These are phyloP conservation scores for Claviceps sp. DNA, from an alignment of 2,329 filamentous ascomycete species.

Conservation along the genomic window DNA sequence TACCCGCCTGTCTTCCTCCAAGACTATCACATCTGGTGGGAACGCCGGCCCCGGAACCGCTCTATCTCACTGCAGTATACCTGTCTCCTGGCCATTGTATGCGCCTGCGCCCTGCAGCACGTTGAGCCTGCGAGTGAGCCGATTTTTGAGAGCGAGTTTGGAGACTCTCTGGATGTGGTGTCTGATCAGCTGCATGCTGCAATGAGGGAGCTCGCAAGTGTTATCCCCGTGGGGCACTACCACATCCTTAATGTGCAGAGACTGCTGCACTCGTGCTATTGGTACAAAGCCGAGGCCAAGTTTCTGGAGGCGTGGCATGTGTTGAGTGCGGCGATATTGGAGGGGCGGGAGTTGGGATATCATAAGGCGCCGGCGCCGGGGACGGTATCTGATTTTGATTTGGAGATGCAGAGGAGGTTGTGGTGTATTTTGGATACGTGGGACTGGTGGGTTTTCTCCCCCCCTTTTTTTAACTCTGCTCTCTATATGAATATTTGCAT, in stretches of 20 bases:
- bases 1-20: conserved; percentile 16
- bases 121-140: conserved; percentile 10
- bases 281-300: conserved; percentile 20
- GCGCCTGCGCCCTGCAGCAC: conserved; percentile 17
- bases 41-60: conserved; percentile 8
- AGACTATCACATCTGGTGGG: conserved; percentile 20
- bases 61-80: conserved; percentile 17
- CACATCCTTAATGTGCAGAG: conserved; percentile 17
- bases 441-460: conserved; percentile 18
- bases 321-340: conserved; percentile 17
- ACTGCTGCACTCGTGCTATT: conserved; percentile 18
- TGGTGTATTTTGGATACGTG: conserved; percentile 21
- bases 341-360: conserved; percentile 17
- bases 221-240: conserved; percentile 15
- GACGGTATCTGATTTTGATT: conserved; percentile 15
- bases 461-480: too few relatives aligned
- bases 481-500: too few relatives aligned
- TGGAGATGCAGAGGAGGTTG: conserved; percentile 18
- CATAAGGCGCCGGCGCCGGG: conserved; percentile 11
- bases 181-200: conserved; percentile 14
- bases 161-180: conserved; percentile 9
- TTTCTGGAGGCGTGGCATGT: conserved; percentile 20
- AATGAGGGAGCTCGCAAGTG: conserved; percentile 14
- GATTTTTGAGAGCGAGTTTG: conserved; percentile 11
- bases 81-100: conserved; percentile 16